Percentiles rank a stretch among this genome's conserved stretches.
phyloP scores from a whole-genome alignment of 257 asterid species.

The Ligustrum vulgare region DNA sequence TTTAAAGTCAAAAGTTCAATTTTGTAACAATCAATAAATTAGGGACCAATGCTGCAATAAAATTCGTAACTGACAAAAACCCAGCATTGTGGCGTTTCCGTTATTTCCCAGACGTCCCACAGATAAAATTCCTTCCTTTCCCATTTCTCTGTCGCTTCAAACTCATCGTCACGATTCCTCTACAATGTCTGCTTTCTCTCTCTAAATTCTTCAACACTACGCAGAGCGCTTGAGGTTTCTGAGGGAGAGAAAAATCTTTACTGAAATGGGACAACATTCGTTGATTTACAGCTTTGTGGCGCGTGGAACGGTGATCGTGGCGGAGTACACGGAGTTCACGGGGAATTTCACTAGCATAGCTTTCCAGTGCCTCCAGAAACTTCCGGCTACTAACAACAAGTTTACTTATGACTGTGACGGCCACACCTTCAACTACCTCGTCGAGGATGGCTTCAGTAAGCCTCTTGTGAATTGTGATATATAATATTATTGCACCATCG shows the following conservation, averaged over 20 bases:
- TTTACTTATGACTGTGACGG: slow-evolving; percentile 11
- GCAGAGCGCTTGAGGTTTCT: background rate
- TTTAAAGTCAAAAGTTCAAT: too few relatives aligned
- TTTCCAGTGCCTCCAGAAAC: slow-evolving; percentile 15
- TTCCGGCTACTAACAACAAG: slow-evolving; percentile 17
- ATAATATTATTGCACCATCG: background rate
- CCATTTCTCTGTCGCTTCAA: background rate
- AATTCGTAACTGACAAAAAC: background rate
- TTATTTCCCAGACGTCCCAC: background rate
- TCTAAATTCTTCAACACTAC: background rate
- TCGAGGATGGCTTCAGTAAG: slow-evolving; percentile 14
- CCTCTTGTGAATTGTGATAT: background rate
- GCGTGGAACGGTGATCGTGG: slow-evolving; percentile 12
- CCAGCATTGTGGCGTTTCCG: slow-evolving; percentile 2
- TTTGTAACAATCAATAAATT: background rate
- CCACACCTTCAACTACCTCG: slow-evolving; percentile 2
- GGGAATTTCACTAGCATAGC: slow-evolving; percentile 7
- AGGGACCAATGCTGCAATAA: background rate
- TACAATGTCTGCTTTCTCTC: background rate
- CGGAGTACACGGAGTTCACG: slow-evolving; percentile 12
- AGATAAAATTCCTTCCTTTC: background rate
- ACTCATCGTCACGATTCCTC: background rate
- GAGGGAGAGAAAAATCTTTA: background rate
- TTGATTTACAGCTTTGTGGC: slow-evolving; percentile 20
- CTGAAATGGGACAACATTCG: slow-evolving; percentile 14